phyloP scores from a whole-genome alignment of 768 basidiomycete species.

The Kwoniella sp. region DNA sequence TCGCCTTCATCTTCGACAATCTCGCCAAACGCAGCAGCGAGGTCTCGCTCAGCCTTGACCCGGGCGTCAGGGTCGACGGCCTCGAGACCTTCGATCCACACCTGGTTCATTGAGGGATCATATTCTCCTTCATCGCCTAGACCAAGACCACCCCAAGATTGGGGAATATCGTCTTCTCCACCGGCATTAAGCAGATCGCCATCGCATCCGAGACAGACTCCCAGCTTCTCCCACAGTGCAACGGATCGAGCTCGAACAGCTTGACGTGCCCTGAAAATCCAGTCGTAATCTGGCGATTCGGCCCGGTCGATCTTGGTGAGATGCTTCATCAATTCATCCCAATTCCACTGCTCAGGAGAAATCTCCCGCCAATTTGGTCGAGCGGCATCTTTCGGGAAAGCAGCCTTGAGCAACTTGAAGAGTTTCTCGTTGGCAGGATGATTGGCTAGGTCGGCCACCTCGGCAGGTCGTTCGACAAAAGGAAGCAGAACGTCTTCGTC shows the following conservation, averaged over 20 bases:
- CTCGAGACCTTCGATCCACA: slow-evolving; percentile 50
- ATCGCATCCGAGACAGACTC: slow-evolving; percentile 82
- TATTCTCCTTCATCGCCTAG: slow-evolving; percentile 46
- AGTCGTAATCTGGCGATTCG: slow-evolving; percentile 68
- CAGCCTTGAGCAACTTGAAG: slow-evolving; percentile 49
- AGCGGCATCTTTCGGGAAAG: slow-evolving; percentile 49
- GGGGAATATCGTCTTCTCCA: slow-evolving; percentile 52
- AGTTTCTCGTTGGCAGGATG: slow-evolving; percentile 63
- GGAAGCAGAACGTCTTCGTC: slow-evolving; percentile 74
- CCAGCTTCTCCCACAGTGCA: slow-evolving; percentile 87
- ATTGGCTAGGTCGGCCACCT: slow-evolving; percentile 71
- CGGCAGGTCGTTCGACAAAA: slow-evolving; percentile 77
- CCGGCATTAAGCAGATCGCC: slow-evolving; percentile 65
- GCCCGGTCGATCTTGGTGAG: slow-evolving; percentile 59
- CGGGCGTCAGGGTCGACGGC: slow-evolving; percentile 35
- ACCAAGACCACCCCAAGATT: slow-evolving; percentile 44
- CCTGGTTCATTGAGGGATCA: slow-evolving; percentile 39
- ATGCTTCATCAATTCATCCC: slow-evolving; percentile 68
- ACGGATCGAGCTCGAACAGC: slow-evolving; percentile 78
- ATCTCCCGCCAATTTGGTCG: slow-evolving; percentile 59
- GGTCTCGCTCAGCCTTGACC: slow-evolving; percentile 24
- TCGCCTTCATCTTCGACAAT: slow-evolving; percentile 44
- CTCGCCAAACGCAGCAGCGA: slow-evolving; percentile 36
- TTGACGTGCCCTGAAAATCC: slow-evolving; percentile 71
- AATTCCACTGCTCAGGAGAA: slow-evolving; percentile 69